These are phyloP conservation scores for Fusarium sp. DNA, from an alignment of 2,329 filamentous ascomycete species.

Conservation along the genomic window DNA sequence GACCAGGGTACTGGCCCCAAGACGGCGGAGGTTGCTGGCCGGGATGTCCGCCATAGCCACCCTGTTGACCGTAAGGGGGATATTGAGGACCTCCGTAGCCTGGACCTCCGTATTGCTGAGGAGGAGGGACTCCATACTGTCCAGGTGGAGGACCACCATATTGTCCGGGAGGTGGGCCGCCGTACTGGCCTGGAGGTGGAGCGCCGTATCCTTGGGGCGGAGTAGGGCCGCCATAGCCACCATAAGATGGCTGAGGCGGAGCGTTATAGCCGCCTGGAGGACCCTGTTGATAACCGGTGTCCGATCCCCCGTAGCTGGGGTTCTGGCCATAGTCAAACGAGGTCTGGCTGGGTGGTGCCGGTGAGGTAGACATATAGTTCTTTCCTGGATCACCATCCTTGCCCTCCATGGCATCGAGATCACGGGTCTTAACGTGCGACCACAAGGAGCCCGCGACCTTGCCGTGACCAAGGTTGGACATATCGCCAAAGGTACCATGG, in stretches of 20 bases:
- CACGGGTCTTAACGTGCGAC: slow-evolving; percentile 70
- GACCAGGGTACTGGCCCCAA: slow-evolving; percentile 55
- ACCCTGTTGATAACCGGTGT: slow-evolving; percentile 38
- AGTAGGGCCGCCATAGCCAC: slow-evolving; percentile 49
- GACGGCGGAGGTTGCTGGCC: slow-evolving; percentile 42
- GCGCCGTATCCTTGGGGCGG: slow-evolving; percentile 46
- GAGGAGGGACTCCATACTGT: slow-evolving; percentile 46
- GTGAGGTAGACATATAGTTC: slow-evolving; percentile 54
- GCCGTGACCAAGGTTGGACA: slow-evolving; percentile 63
- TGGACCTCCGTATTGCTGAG: slow-evolving; percentile 45
- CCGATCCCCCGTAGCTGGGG: slow-evolving; percentile 45
- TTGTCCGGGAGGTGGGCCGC: slow-evolving; percentile 40
- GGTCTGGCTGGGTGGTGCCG: slow-evolving; percentile 50
- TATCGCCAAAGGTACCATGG: slow-evolving; percentile 58
- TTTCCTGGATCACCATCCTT: slow-evolving; percentile 54
- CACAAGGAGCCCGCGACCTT: slow-evolving; percentile 71
- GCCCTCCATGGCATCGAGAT: slow-evolving; percentile 67
- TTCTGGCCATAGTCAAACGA: slow-evolving; percentile 58
- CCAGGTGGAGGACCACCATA: slow-evolving; percentile 46
- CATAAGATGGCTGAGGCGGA: slow-evolving; percentile 50
- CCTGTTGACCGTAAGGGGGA: slow-evolving; percentile 33
- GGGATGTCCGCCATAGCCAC: slow-evolving; percentile 36
- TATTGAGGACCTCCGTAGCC: slow-evolving; percentile 38
- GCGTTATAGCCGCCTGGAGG: slow-evolving; percentile 36
- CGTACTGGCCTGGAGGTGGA: slow-evolving; percentile 44